These are phyloP conservation scores for Xerocomus cyaneibrunnescens DNA, from an alignment of 1,284 basidiomycete genomes.

Conservation along the genomic window DNA sequence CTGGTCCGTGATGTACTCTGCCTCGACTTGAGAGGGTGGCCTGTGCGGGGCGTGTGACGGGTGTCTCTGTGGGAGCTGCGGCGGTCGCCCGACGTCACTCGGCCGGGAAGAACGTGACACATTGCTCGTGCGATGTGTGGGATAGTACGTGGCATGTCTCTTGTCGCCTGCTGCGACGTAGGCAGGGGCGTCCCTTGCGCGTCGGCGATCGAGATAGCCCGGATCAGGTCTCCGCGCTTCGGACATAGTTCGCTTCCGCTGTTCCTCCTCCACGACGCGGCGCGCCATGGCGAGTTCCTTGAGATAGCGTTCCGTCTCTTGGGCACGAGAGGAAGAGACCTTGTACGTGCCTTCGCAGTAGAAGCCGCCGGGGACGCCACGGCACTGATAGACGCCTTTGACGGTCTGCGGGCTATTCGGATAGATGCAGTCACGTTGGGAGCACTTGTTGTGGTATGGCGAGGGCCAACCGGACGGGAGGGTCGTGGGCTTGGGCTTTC, in stretches of 20 bases:
- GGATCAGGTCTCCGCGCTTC: conserved; percentile 29
- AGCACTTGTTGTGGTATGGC: conserved; percentile 42
- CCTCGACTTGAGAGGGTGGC: conserved; percentile 31
- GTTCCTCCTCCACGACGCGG: conserved; percentile 28
- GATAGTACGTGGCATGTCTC: background rate
- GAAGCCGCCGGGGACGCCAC: conserved; percentile 34
- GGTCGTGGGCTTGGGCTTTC: conserved; percentile 28
- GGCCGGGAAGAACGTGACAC: conserved; percentile 10
- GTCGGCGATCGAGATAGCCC: conserved; percentile 20
- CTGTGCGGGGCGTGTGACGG: conserved; percentile 19
- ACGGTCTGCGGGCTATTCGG: conserved; percentile 40
- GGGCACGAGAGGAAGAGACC: conserved; percentile 35
- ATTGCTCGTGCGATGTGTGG: conserved; percentile 6
- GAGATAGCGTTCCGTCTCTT: conserved; percentile 35
- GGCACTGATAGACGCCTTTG: conserved; percentile 38
- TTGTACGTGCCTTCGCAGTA: conserved; percentile 40
- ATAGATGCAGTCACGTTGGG: conserved; percentile 31
- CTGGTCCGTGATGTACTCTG: conserved; percentile 35
- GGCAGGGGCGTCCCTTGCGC: conserved; percentile 13
- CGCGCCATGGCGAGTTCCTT: conserved; percentile 28
- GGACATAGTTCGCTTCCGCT: conserved; percentile 30
- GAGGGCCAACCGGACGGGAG: conserved; percentile 40
- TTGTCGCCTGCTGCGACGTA: conserved; percentile 8
- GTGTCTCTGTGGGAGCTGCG: conserved; percentile 11
- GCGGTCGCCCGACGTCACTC: conserved; percentile 22